Conservation (phyloP, 1,139 yeast species). For the Hansenula lynferdii region DNA sequence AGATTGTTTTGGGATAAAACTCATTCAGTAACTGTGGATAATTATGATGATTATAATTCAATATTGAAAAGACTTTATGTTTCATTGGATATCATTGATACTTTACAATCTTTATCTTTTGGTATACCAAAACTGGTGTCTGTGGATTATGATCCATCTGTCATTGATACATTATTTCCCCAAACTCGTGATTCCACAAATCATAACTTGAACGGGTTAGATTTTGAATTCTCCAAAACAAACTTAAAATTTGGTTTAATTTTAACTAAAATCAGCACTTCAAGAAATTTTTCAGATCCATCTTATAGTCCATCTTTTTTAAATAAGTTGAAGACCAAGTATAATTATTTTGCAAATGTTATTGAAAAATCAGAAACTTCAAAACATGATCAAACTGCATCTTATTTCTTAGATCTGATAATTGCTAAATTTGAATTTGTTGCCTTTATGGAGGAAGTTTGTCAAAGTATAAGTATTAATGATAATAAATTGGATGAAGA, state of each 20-base stretch:
- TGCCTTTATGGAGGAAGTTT: constrained; percentile 28
- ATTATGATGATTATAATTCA: constrained; percentile 35
- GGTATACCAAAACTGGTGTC: constrained; percentile 46
- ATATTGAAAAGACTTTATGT: constrained; percentile 47
- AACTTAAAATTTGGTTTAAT: constrained; percentile 21
- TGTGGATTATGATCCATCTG: constrained; percentile 15
- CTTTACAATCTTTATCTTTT: constrained; percentile 49
- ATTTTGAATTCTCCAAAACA: constrained; percentile 16
- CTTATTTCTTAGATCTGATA: constrained; percentile 25
- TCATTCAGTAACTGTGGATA: constrained; percentile 11
- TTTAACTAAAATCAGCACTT: constrained; percentile 10
- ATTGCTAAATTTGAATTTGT: constrained; percentile 30
- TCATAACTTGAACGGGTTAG: not conserved
- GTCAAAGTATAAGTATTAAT: not conserved
- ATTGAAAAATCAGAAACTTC: not conserved
- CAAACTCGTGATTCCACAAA: no score
- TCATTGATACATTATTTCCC: constrained; percentile 21
- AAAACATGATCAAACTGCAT: constrained; percentile 10
- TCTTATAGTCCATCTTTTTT: not conserved
- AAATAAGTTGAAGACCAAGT: constrained; percentile 1
- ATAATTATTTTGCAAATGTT: not conserved
- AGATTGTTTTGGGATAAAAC: constrained; percentile 26
- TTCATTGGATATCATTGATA: constrained; percentile 46
- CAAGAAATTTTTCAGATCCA: constrained; percentile 3
- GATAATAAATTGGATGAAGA: constrained; percentile 27